phyloP scores from a whole-genome alignment of 768 basidiomycete species.

The Stropharia rugosoannulata region DNA sequence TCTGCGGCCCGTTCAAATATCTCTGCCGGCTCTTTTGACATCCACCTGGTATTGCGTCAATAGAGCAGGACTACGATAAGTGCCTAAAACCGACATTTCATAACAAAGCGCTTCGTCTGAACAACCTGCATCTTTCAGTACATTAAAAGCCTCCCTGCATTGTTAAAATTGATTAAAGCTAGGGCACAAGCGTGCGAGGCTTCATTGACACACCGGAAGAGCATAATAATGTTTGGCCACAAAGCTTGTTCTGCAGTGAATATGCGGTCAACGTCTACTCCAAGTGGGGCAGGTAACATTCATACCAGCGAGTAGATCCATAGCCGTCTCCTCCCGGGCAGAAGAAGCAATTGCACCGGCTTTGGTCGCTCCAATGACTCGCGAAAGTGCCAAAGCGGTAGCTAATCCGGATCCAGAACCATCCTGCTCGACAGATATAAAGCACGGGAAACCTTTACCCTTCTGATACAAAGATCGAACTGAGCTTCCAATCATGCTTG shows the following conservation, averaged over 20 bases:
- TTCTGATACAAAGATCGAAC: slow-evolving; percentile 61
- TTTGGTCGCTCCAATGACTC: slow-evolving; percentile 60
- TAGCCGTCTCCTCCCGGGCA: slow-evolving; percentile 59
- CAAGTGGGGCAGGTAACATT: no score
- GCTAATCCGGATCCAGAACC: slow-evolving; percentile 47
- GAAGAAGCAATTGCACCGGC: slow-evolving; percentile 64
- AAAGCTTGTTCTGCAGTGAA: slow-evolving; percentile 48
- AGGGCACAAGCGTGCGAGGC: not conserved
- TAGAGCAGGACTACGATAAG: not conserved
- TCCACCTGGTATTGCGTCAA: slow-evolving; percentile 46
- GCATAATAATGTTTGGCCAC: slow-evolving; percentile 67
- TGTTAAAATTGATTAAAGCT: not conserved
- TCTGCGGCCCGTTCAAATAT: slow-evolving; percentile 69
- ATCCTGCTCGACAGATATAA: slow-evolving; percentile 64
- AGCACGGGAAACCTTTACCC: slow-evolving; percentile 62
- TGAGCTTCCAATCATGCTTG: slow-evolving; percentile 66
- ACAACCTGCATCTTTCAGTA: slow-evolving; percentile 62
- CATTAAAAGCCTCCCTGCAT: slow-evolving; percentile 54
- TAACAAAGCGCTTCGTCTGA: slow-evolving; percentile 68
- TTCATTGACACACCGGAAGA: slow-evolving; percentile 43
- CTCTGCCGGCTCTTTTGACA: slow-evolving; percentile 71
- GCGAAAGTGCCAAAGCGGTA: slow-evolving; percentile 51
- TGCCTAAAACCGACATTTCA: slow-evolving; percentile 47
- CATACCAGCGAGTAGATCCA: slow-evolving; percentile 58
- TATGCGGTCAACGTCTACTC: no score